Percentiles rank a stretch among this genome's conserved stretches.
Evolutionary conservation across 2,329 filamentous ascomycete species (phyloP).

Genomic region (Raffaelea ambrosiae): DNA sequence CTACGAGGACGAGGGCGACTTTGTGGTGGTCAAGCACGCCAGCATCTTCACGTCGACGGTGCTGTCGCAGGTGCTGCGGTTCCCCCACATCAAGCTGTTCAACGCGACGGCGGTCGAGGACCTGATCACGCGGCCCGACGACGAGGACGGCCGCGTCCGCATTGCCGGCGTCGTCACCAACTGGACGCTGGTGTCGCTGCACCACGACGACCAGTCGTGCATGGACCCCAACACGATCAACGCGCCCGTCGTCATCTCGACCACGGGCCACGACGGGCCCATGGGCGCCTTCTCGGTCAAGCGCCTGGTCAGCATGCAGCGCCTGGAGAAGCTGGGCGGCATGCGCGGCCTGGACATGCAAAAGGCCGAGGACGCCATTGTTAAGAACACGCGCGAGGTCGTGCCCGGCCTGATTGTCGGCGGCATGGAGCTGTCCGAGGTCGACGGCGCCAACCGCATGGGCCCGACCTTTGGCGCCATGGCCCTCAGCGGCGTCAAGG

Average conservation of each 20-base stretch:
- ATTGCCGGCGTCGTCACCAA: conserved; percentile 90
- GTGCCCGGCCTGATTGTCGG: conserved; percentile 85
- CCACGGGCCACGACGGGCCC: conserved; percentile 83
- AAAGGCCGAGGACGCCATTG: conserved; percentile 82
- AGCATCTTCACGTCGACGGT: conserved; percentile 87
- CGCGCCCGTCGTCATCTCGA: conserved; percentile 78
- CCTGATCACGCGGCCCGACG: conserved; percentile 64
- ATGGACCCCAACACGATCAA: conserved; percentile 99
- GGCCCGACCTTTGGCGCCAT: conserved; percentile 84
- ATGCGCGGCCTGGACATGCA: conserved; percentile 96
- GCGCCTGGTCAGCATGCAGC: conserved; percentile 81
- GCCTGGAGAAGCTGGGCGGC: conserved; percentile 73
- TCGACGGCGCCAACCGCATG: conserved; percentile 89
- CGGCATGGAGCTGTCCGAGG: conserved; percentile 87
- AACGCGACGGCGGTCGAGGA: conserved; percentile 92
- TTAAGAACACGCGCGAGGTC: conserved; percentile 83
- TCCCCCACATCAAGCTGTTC: conserved; percentile 94
- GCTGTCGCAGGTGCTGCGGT: conserved; percentile 69
- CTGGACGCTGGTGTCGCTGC: conserved; percentile 86
- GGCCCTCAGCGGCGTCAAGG: conserved; percentile 81
- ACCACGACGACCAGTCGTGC: conserved; percentile 84
- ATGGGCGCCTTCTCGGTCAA: conserved; percentile 90
- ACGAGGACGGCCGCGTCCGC: conserved; percentile 46
- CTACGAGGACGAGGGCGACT: conserved; percentile 81
- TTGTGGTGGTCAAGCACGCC: conserved; percentile 89